A percentile compares a stretch with the other conserved stretches of the same genome.
Evolutionary conservation across 306 rosid species (phyloP).

Genomic region (Begonia fuchsioides): DNA sequence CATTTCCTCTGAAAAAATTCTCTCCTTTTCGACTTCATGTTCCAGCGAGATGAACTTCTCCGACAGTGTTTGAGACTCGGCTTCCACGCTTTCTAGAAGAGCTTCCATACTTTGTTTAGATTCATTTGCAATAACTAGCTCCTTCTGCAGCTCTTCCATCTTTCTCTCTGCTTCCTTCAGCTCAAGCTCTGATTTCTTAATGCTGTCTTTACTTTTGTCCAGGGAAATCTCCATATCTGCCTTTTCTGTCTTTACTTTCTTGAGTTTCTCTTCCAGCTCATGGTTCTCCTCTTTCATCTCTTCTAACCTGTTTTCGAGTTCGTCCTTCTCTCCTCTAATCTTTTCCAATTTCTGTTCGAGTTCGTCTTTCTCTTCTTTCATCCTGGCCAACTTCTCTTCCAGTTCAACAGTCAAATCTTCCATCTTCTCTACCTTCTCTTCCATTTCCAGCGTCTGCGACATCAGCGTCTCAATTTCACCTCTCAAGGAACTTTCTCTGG

Average conservation of each 20-base stretch:
- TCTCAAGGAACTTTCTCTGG: constrained; percentile 33
- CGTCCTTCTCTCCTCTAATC: constrained; percentile 8
- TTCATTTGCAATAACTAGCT: constrained; percentile 33
- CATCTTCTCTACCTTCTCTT: constrained; percentile 27
- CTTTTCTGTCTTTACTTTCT: constrained; percentile 42
- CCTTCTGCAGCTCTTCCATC: constrained; percentile 46
- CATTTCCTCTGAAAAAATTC: constrained; percentile 30
- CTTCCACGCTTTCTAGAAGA: constrained; percentile 47
- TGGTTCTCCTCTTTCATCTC: constrained; percentile 31
- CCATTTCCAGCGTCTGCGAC: constrained; percentile 36
- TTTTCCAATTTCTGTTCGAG: constrained; percentile 1
- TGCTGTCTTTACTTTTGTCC: constrained; percentile 31
- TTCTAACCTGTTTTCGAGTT: constrained; percentile 26
- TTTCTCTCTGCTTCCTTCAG: constrained; percentile 39
- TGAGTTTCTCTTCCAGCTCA: constrained; percentile 28
- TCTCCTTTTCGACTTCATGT: constrained; percentile 46
- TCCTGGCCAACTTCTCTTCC: constrained; percentile 16
- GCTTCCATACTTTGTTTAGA: constrained; percentile 47
- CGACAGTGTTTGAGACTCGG: constrained; percentile 40
- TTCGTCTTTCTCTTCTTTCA: constrained; percentile 16
- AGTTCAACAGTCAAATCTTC: constrained; percentile 9
- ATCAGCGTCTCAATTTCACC: constrained; percentile 50
- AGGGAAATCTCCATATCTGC: constrained; percentile 51
- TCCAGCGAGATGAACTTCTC: constrained; percentile 38
- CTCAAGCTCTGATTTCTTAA: constrained; percentile 39